Percentiles rank a stretch among this genome's conserved stretches.
These are phyloP conservation scores for Auxenochlorella protothecoides DNA, from an alignment of 139 green algal species.

Conservation along the genomic window DNA sequence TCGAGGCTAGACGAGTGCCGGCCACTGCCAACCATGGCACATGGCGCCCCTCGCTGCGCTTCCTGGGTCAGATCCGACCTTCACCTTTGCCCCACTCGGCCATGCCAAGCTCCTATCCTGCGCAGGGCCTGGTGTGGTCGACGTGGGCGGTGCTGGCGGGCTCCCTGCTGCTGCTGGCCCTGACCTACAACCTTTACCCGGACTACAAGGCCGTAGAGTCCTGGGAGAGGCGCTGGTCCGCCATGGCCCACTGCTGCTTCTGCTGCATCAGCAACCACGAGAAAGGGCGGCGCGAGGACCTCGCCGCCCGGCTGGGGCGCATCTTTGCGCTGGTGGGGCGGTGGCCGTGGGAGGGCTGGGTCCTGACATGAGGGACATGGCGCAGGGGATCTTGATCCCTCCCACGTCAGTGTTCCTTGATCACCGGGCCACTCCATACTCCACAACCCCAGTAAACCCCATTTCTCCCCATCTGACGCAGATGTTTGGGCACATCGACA, in stretches of 20 bases:
- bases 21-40: too few species aligned
- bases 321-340: conserved; percentile 21
- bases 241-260: conserved; percentile 27
- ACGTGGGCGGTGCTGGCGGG: conserved; percentile 23
- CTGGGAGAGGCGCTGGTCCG: conserved; percentile 31
- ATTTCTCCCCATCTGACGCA: conserved; percentile 1
- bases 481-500: conserved; percentile 41
- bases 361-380: too few species aligned
- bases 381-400: too few species aligned
- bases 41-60: too few species aligned
- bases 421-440: too few species aligned
- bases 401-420: too few species aligned
- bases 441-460: too few species aligned
- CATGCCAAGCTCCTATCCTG: conserved; percentile 3
- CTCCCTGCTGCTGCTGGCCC: conserved; percentile 6
- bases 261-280: conserved; percentile 1
- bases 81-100: neutral
- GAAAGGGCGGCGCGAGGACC: neutral
- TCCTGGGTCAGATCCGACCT: too few species aligned
- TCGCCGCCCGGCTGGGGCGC: conserved; percentile 15
- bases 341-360: too few species aligned
- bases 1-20: too few species aligned
- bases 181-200: conserved; percentile 33
- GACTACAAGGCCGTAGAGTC: conserved; percentile 16
- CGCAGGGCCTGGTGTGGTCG: conserved; percentile 23